Base-by-base conservation (phyloP, 1,139 yeast species). In the Blastobotrys petasosporus region DNA sequence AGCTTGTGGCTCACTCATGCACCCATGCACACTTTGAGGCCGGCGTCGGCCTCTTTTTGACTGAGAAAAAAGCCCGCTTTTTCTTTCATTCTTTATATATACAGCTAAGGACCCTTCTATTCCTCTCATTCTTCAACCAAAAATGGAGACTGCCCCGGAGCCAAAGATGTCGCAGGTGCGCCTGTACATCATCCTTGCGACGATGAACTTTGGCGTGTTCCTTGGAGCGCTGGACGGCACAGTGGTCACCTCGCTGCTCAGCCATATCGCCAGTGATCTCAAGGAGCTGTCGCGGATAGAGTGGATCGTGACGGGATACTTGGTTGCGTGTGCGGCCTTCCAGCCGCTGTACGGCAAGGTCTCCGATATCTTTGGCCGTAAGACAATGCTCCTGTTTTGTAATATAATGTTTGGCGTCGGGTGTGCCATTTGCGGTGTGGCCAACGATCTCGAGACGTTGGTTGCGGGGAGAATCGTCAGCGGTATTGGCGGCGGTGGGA, bases 331-430 rank as follows among this genome's bases (percentile, higher is more conserved):
- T 47, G 75, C 82, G 0, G 79, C 82, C 2, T 76, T 79, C 54
- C 85, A 80, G 64, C 96, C 96, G 1, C 65, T 88, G 20, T 86
- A 82, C 55, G 96, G 96, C 20, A 87, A 86, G 59, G 65, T 88
- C 31, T 82, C 94, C 3, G 96, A 87, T 58, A 85, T 87, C 38
- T 86, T 82, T 62, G 96, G 96, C 16, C 74, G 95, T 56, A 83
- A 77, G 59, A 61, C 68, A 6, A 62, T 77, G 48, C 63, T 80
- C 37, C 55, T 79, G 6, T 62, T 75, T 37, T 75, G 80, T 56
- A 75, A 76, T 48, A 46, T 64, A 3, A 57, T 69, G 34, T 80
- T 80, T 54, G 75, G 75, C 0, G 31, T 76, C 15, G 86, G 85
- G 9, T 77, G 82, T 56, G 54, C 73, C 29, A 64, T 77, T 41